Percentiles rank a stretch among this genome's conserved stretches.
Evolutionary conservation across 2,329 filamentous ascomycete genomes (phyloP).

Genomic region (Aspergillus arachidicola): DNA sequence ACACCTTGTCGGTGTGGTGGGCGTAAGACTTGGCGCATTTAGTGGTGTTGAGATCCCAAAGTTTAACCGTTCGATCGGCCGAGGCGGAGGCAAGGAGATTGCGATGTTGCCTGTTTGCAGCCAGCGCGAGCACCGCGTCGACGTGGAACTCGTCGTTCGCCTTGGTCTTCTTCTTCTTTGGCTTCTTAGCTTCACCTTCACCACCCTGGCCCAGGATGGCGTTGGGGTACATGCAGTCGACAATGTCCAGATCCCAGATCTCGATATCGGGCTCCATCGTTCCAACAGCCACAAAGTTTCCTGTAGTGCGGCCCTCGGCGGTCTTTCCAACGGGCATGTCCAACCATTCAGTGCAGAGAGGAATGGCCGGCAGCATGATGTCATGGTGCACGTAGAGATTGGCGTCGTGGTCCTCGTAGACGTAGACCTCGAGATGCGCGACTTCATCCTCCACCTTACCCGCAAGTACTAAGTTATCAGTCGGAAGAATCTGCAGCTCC

Average conservation of each 20-base stretch:
- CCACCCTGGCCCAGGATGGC: slow-evolving; percentile 83
- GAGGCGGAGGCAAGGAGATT: slow-evolving; percentile 94
- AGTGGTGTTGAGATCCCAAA: slow-evolving; percentile 93
- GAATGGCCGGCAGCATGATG: slow-evolving; percentile 97
- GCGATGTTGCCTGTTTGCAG: slow-evolving; percentile 89
- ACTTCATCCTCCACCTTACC: slow-evolving; percentile 97
- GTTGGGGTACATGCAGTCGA: slow-evolving; percentile 98
- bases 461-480: slow-evolving; percentile 88
- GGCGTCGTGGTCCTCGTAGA: slow-evolving; percentile 92
- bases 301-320: slow-evolving; percentile 65
- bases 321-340: slow-evolving; percentile 83
- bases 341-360: slow-evolving; percentile 93
- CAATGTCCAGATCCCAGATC: slow-evolving; percentile 93
- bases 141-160: slow-evolving; percentile 91
- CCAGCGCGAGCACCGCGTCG: slow-evolving; percentile 86
- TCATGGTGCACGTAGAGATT: slow-evolving; percentile 99
- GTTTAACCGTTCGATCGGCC: slow-evolving; percentile 94
- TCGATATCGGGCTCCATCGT: slow-evolving; percentile 99
- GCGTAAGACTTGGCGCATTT: slow-evolving; percentile 94
- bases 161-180: slow-evolving; percentile 88
- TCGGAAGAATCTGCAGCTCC: slow-evolving; percentile 88
- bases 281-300: slow-evolving; percentile 92
- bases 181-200: slow-evolving; percentile 57
- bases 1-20: slow-evolving; percentile 97
- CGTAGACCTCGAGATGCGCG: slow-evolving; percentile 93